Evolutionary conservation across 2,329 filamentous ascomycete genomes (phyloP), one percentile per base, ranked within the genome.

Genomic region (Zymoseptoria crescenta): DNA sequence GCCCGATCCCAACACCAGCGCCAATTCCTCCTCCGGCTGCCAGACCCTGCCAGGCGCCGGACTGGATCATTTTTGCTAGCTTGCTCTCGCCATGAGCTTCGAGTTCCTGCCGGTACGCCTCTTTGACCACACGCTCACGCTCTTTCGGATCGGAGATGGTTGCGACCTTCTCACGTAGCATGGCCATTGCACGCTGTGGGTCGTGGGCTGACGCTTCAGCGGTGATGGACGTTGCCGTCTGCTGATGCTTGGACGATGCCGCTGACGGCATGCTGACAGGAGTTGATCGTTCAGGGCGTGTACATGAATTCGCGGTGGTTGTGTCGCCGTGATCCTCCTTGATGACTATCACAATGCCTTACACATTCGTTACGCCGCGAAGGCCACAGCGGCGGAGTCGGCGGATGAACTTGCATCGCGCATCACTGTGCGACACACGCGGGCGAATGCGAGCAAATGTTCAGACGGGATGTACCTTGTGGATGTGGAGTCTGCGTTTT

Each of bases 11-110:
- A 2, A 76, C 73, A 7, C 73, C 75, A 16, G 70, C 72, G 0
- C 76, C 75, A 20, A 78, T 77, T 0, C 76, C 76, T 0, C 72
- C 75, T 1, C 76, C 76, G 6, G 73, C 76, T 10, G 71, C 66
- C 1, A 70, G 69, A 1, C 76, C 76, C 59, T 77, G 74, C 58
- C 76, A 77, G 1, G 73, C 72, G 1, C 76, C 70, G 10, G 62
- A 66, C 49, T 68, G 63, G 58, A 72, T 52, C 19, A 69, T 56
- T 19, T 59, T 52, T 13, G 71, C 66, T 30, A 64, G 60, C 57
- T 68, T 68, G 52, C 62, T 65, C 50, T 69, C 62, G 4, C 67
- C 69, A 55, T 71, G 62, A 7, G 69, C 69, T 53, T 70, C 69
- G 5, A 72, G 50, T 55, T 73, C 69, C 30, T 68, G 68, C 29